phyloP scores from a whole-genome alignment of 331 rosid genomes.

The Spiraea crenata region DNA sequence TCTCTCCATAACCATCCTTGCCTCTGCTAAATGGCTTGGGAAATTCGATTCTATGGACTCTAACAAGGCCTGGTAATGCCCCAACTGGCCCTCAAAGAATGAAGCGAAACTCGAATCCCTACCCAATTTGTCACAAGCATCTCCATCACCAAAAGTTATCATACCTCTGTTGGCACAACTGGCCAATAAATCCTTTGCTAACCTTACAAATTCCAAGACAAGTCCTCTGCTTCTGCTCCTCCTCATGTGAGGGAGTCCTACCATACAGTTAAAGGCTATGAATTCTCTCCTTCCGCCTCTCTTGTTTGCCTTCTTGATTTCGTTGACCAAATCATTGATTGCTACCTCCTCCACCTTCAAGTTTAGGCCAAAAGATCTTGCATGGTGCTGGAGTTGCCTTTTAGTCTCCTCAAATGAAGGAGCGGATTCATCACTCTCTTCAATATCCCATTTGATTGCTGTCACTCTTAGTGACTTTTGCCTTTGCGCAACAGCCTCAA shows the following conservation, averaged over 20 bases:
- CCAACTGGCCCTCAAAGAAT: slow-evolving; percentile 44
- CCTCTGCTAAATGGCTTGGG: slow-evolving; percentile 38
- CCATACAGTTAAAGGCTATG: slow-evolving; percentile 51
- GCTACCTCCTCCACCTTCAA: slow-evolving; percentile 51
- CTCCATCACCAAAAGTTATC: slow-evolving; percentile 52
- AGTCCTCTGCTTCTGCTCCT: slow-evolving; percentile 33
- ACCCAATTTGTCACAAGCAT: slow-evolving; percentile 34
- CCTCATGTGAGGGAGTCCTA: slow-evolving; percentile 49
- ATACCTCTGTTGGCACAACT: slow-evolving; percentile 35
- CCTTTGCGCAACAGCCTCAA: slow-evolving; percentile 37
- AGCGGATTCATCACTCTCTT: slow-evolving; percentile 5
- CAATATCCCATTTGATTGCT: slow-evolving; percentile 40
- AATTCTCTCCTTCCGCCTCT: slow-evolving; percentile 33
- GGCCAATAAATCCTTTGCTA: slow-evolving; percentile 46
- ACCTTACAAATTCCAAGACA: slow-evolving; percentile 36
- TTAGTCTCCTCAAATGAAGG: slow-evolving; percentile 40
- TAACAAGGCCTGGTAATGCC: slow-evolving; percentile 50
- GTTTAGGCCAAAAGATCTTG: slow-evolving; percentile 41
- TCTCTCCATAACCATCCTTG: slow-evolving; percentile 45
- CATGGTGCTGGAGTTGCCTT: slow-evolving; percentile 38
- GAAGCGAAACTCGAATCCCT: slow-evolving; percentile 36
- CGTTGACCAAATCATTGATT: slow-evolving; percentile 40
- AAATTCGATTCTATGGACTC: slow-evolving; percentile 46
- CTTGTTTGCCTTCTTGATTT: slow-evolving; percentile 37
- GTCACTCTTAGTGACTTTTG: slow-evolving; percentile 43